Evolutionary conservation across 1,284 basidiomycete species (phyloP), one percentile per base, ranked within the genome.

Genomic region (Malassezia brasiliensis): DNA sequence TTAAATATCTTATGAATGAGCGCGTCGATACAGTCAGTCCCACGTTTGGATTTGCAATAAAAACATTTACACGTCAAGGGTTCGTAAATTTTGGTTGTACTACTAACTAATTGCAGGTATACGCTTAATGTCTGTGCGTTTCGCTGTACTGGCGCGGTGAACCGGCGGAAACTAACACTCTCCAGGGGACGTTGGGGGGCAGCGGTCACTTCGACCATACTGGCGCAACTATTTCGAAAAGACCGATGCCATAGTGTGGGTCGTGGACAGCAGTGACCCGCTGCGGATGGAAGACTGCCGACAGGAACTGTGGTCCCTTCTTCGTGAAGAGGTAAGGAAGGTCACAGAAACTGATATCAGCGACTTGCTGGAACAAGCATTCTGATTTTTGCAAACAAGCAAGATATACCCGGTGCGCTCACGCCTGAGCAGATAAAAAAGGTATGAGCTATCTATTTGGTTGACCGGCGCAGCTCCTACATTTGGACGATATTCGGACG

Each of bases 151-250:
- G 15, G n/a, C n/a, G 12, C n/a, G 3, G 32, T 10, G 3, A 34
- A 34, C 12, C 32, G 25, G 12, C 32, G 3, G 15, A 28, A 19
- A 19, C 31, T 47, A 45, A 14, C 41, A 57, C n/a, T 15, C 57
- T n/a, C 10, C 62, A 90, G 91, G 93, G 94, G 94, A 99, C 74
- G 90, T 99, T 32, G 94, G 94, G 28, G 94, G 94, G 11, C 94
- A 98, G 76, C 83, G 85, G 50, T 93, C 90, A 0, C 82, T 98
- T 40, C 81, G 94, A 20, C 91, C 94, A 1, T 99, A 98, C 76
- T 98, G 94, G 94, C 80, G 90, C 32, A 99, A 98, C 77, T 98
- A 98, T 77, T 99, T 98, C 69, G 94, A 99, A 76, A 87, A 90
- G 76, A 98, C 94, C 5, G 94, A 98, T 77, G 93, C 88, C 3